Conservation (phyloP, 2,329 filamentous ascomycete genomes). For the Lizonia empirigonia region DNA sequence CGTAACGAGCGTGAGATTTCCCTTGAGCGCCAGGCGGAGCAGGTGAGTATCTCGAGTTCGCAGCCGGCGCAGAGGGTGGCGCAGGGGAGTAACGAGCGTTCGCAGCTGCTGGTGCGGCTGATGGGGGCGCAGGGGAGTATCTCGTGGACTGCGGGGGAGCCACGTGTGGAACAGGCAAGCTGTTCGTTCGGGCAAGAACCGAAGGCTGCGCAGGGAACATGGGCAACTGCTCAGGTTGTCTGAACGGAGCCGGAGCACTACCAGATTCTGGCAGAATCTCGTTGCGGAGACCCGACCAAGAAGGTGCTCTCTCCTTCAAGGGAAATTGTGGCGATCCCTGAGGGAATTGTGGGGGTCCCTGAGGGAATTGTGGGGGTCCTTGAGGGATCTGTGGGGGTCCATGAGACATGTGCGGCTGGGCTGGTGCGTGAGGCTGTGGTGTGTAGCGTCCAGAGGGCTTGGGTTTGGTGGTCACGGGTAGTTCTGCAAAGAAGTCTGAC, state of each 20-base stretch:
- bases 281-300: slow-evolving; percentile 45
- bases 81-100: slow-evolving; percentile 51
- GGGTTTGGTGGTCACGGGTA: slow-evolving; percentile 53
- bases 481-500: slow-evolving; percentile 56
- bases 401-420: slow-evolving; percentile 31
- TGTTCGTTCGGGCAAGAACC: slow-evolving; percentile 39
- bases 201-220: slow-evolving; percentile 44
- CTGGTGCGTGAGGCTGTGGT: slow-evolving; percentile 40
- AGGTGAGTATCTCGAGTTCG: slow-evolving; percentile 49
- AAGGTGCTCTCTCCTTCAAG: slow-evolving; percentile 43
- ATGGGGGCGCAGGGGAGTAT: slow-evolving; percentile 46
- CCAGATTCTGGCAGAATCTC: slow-evolving; percentile 40
- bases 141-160: slow-evolving; percentile 35
- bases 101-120: slow-evolving; percentile 37
- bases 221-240: slow-evolving; percentile 51
- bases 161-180: slow-evolving; percentile 40
- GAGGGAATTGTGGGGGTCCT: slow-evolving; percentile 29
- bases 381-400: slow-evolving; percentile 33
- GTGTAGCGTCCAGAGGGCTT: slow-evolving; percentile 48
- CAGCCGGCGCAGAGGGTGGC: slow-evolving; percentile 43
- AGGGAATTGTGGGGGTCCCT: slow-evolving; percentile 25
- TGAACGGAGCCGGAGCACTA: slow-evolving; percentile 34
- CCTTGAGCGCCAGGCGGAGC: slow-evolving; percentile 46
- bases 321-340: slow-evolving; percentile 30
- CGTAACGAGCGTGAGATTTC: slow-evolving; percentile 46